Base-by-base conservation (phyloP, 352 stramenopile species). In the Peronospora belbahrii region DNA sequence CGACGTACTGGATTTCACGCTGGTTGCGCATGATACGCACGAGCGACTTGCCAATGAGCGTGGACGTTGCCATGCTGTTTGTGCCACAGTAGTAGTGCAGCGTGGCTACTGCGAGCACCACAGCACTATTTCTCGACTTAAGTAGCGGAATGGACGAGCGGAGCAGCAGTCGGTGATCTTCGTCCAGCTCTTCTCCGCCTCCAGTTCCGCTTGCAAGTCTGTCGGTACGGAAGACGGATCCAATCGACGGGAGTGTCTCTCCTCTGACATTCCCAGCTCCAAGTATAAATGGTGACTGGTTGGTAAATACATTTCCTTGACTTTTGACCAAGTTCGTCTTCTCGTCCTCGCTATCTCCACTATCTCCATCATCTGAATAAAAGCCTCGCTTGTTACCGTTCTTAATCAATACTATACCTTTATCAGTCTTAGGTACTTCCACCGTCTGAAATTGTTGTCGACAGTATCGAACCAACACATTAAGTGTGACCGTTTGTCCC, bases 1-100 rank as follows among this genome's bases (percentile, higher is more conserved):
- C 95, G 6, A 98, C 86, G 66, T 97, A 99, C 79, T 98, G 94
- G 61, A 99, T 97, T 69, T 99, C 96, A 24, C 95, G 84, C 49
- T 94, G 75, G 65, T 94, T 96, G 37, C 94, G 85, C 77, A 98
- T 93, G 70, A 98, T 98, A 33, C 95, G 84, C 19, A 98, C 95
- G 13, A 99, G 74, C 25, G 95, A 96, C 65, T 97, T 97, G 46
- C 90, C 95, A 34, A 99, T 90, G 27, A 97, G 70, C 22, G 87
- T 91, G 52, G 89, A 83, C 20, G 78, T 94, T 0, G 71, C 74
- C 19, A 79, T 67, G n/a, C 74, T 94, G 34, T 87, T 78, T 23
- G 80, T 95, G 24, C 94, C 95, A 59, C 93, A 98, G 60, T 98
- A 98, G 62, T 97, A 98, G 62, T 98, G 94, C 18, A 98, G 63